A percentile compares a stretch with the other conserved stretches of the same genome.
phyloP scores from a whole-genome alignment of 1,284 basidiomycete genomes.

The Phlebopus sp. region DNA sequence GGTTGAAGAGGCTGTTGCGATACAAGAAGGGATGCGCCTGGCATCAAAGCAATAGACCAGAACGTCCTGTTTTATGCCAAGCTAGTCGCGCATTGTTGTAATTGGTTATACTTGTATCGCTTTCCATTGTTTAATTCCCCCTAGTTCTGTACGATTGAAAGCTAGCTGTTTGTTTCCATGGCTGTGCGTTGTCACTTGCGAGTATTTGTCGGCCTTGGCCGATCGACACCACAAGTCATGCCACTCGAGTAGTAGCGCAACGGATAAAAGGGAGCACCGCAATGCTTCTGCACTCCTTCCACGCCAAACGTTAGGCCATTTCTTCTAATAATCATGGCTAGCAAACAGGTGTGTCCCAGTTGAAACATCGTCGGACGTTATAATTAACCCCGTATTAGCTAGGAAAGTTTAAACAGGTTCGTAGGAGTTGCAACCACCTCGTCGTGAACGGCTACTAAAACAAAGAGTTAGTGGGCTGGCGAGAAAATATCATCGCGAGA shows the following conservation, averaged over 20 bases:
- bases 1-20: conserved; percentile 72
- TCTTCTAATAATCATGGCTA: conserved; percentile 43
- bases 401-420: conserved; percentile 64
- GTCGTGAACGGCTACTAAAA: conserved; percentile 32
- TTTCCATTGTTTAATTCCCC: not conserved
- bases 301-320: not conserved
- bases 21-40: conserved; percentile 53
- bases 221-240: conserved; percentile 10
- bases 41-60: conserved; percentile 39
- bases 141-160: not conserved
- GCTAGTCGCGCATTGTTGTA: not conserved
- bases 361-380: conserved; percentile 1
- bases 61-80: not conserved
- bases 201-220: conserved; percentile 12
- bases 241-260: not conserved
- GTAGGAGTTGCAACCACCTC: conserved; percentile 9
- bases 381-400: conserved; percentile 37
- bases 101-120: not conserved
- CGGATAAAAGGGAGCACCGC: conserved; percentile 20
- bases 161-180: conserved; percentile 2
- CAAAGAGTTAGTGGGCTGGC: conserved; percentile 60
- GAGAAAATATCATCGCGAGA: conserved; percentile 72
- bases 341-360: conserved; percentile 46
- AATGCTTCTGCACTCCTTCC: not conserved
- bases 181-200: not conserved